A percentile compares a stretch with the other conserved stretches of the same genome.
Evolutionary conservation across 2,329 filamentous ascomycete genomes (phyloP).

Genomic region (Botrytis medusae): DNA sequence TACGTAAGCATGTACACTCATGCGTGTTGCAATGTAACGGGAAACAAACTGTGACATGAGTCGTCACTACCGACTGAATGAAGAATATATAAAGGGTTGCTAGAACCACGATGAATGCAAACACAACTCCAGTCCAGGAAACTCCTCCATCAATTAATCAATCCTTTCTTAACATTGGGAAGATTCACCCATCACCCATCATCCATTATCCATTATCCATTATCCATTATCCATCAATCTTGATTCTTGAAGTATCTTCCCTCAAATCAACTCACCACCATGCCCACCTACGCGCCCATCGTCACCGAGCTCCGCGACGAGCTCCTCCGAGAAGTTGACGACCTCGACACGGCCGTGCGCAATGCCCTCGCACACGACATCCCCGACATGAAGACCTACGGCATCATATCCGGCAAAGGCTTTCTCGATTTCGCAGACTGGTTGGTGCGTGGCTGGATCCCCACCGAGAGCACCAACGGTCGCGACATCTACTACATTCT

Average conservation of each 20-base stretch:
- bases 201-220: no score
- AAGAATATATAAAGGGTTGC: not conserved
- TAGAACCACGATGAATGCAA: not conserved
- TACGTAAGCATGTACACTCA: not conserved
- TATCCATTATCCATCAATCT: no score
- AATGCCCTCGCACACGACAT: constrained; percentile 13
- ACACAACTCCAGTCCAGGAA: not conserved
- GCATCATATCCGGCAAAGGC: constrained; percentile 5
- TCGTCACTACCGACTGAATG: not conserved
- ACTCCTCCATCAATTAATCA: not conserved
- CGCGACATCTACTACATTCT: constrained; percentile 43
- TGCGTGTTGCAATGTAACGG: not conserved
- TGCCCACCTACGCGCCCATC: constrained; percentile 9
- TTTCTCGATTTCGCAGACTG: constrained; percentile 19
- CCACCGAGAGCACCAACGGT: constrained; percentile 41
- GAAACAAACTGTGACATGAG: not conserved
- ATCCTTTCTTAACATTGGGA: not conserved
- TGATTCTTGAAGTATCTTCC: not conserved
- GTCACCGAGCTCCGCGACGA: constrained; percentile 8
- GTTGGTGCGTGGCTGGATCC: constrained; percentile 39
- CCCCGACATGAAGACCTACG: constrained; percentile 11
- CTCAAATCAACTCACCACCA: not conserved
- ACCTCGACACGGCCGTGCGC: constrained; percentile 17
- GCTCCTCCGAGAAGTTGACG: constrained; percentile 17
- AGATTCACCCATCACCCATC: not conserved